Conservation (phyloP, 225 moss, liverwort and hornwort genomes). For the Sphagnum contortum region DNA sequence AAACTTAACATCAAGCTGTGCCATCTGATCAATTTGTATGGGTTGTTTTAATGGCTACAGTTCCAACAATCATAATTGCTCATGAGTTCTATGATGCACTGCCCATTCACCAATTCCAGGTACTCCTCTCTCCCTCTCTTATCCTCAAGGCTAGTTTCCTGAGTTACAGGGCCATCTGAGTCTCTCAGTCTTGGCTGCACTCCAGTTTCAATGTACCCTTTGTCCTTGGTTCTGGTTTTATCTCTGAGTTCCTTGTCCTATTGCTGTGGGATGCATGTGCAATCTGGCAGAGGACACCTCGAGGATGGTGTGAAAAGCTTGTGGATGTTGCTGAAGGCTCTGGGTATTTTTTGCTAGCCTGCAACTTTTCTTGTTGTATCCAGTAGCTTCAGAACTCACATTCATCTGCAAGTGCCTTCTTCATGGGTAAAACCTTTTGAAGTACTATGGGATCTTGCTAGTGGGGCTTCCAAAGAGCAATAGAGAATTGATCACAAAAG, state of each 20-base stretch:
- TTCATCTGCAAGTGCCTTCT: too few species aligned
- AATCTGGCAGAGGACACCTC: constrained; percentile 54
- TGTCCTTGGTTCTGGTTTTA: neutral
- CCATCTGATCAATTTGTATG: too few species aligned
- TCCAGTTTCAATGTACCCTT: neutral
- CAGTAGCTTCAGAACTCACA: too few species aligned
- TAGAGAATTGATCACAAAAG: too few species aligned
- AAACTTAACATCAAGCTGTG: too few species aligned
- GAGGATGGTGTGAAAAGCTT: constrained; percentile 95
- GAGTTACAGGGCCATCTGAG: too few species aligned
- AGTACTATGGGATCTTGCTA: too few species aligned
- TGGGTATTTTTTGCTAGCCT: constrained; percentile 11
- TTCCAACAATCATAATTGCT: constrained; percentile 77
- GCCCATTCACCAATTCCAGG: constrained; percentile 97
- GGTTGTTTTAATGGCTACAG: constrained; percentile 26
- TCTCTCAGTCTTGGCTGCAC: neutral
- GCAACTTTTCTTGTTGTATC: too few species aligned
- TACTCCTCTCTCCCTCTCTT: constrained; percentile 11
- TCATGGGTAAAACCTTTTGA: too few species aligned
- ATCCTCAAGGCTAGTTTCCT: neutral
- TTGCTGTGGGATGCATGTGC: constrained; percentile 4
- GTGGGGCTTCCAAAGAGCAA: too few species aligned
- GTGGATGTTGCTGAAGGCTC: constrained; percentile 61
- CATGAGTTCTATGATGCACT: constrained; percentile 98
- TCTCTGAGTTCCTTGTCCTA: neutral